phyloP scores from a whole-genome alignment of 2,329 filamentous ascomycete species.

The Aspergillus neotritici region DNA sequence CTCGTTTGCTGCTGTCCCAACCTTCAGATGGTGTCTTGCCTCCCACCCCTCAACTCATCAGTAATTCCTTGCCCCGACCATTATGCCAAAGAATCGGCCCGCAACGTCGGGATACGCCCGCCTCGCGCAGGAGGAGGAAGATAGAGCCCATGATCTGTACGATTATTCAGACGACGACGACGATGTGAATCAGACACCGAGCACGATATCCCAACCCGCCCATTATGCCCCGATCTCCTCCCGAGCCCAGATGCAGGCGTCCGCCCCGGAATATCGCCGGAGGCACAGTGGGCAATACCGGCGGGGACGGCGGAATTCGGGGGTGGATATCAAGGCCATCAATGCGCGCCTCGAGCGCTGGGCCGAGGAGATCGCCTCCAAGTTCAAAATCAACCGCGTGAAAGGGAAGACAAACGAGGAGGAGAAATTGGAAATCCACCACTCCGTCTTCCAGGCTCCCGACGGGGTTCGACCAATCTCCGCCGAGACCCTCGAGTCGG shows the following conservation, averaged over 20 bases:
- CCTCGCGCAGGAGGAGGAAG: slow-evolving; percentile 72
- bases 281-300: slow-evolving; percentile 46
- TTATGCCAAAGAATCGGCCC: slow-evolving; percentile 63
- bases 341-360: slow-evolving; percentile 91
- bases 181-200: slow-evolving; percentile 49
- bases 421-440: slow-evolving; percentile 88
- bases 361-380: slow-evolving; percentile 96
- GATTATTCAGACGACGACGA: slow-evolving; percentile 69
- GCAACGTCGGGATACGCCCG: slow-evolving; percentile 79
- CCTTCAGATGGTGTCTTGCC: background rate
- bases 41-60: slow-evolving; percentile 5
- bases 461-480: slow-evolving; percentile 79
- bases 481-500: slow-evolving; percentile 62
- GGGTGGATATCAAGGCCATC: slow-evolving; percentile 96
- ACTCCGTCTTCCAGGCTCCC: slow-evolving; percentile 92
- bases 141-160: slow-evolving; percentile 41
- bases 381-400: slow-evolving; percentile 81
- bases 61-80: slow-evolving; percentile 29
- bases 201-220: slow-evolving; percentile 50
- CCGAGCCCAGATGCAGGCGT: slow-evolving; percentile 47
- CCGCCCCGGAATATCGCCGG: slow-evolving; percentile 39
- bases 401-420: slow-evolving; percentile 71
- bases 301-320: slow-evolving; percentile 66
- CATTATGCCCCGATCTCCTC: slow-evolving; percentile 57
- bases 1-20: background rate